Evolutionary conservation across 208 protist species (phyloP).

Genomic region (Wallacemonas sp.): DNA sequence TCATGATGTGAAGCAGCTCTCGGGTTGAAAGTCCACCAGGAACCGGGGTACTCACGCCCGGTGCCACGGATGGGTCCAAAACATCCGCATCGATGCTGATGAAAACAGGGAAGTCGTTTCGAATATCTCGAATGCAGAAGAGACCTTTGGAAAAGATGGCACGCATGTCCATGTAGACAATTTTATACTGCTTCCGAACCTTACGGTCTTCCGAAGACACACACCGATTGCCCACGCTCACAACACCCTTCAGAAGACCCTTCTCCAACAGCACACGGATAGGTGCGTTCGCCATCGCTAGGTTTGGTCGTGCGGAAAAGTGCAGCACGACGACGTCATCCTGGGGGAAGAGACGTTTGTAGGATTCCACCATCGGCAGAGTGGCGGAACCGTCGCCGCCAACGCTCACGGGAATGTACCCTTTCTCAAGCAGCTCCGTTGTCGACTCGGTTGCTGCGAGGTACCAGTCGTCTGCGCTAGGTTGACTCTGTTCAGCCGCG

Average conservation of each 20-base stretch:
- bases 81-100: conserved; percentile 77
- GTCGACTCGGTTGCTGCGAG: conserved; percentile 46
- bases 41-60: conserved; percentile 47
- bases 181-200: conserved; percentile 73
- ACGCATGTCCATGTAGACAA: conserved; percentile 88
- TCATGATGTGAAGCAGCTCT: conserved; percentile 78
- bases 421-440: conserved; percentile 74
- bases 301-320: conserved; percentile 51
- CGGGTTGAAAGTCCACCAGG: conserved; percentile 72
- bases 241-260: conserved; percentile 65
- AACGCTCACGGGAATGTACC: conserved; percentile 73
- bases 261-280: conserved; percentile 74
- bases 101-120: conserved; percentile 85
- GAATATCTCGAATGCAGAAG: conserved; percentile 83
- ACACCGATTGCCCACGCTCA: conserved; percentile 76
- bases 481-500: conserved; percentile 3
- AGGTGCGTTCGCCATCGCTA: conserved; percentile 33
- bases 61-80: conserved; percentile 77
- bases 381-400: conserved; percentile 75
- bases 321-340: conserved; percentile 81
- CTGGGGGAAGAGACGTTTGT: conserved; percentile 69
- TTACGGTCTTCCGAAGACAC: conserved; percentile 63
- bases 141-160: conserved; percentile 84
- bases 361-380: conserved; percentile 72
- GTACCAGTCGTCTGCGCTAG: conserved; percentile 67